Conservation (phyloP, 202 grass and related monocot genomes). For the Schoenoplectus triqueter region DNA sequence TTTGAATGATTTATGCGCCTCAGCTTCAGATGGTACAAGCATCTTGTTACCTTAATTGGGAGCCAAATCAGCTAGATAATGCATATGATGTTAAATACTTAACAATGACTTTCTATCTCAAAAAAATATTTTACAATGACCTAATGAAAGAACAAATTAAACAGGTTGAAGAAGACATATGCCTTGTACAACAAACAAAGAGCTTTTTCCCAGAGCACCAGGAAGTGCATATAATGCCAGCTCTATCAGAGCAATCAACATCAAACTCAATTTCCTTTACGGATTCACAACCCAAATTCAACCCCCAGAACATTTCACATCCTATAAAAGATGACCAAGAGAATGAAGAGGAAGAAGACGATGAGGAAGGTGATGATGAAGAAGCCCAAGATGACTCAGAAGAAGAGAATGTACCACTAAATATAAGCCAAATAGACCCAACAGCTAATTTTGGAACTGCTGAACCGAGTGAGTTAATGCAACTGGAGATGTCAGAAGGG, state of each 20-base stretch:
- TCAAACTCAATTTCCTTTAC: slow-evolving; percentile 53
- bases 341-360: slow-evolving; percentile 41
- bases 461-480: slow-evolving; percentile 51
- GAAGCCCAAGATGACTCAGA: slow-evolving; percentile 43
- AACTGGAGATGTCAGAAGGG: slow-evolving; percentile 49
- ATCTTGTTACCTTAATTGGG: not conserved
- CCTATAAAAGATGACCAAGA: slow-evolving; percentile 30
- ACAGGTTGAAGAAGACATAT: slow-evolving; percentile 79
- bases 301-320: slow-evolving; percentile 28
- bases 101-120: no score
- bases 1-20: not conserved
- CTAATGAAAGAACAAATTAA: slow-evolving; percentile 8
- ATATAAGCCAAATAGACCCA: not conserved
- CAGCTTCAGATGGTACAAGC: not conserved
- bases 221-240: slow-evolving; percentile 50
- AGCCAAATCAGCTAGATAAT: not conserved
- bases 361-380: slow-evolving; percentile 30
- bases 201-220: slow-evolving; percentile 62
- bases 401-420: slow-evolving; percentile 34
- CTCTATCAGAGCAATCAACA: slow-evolving; percentile 69
- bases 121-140: not conserved
- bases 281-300: slow-evolving; percentile 30
- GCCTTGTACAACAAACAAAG: slow-evolving; percentile 61
- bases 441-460: not conserved
- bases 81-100: not conserved